These are phyloP conservation scores for Moesziomyces antarcticus DNA, from an alignment of 1,284 basidiomycete species.

Conservation along the genomic window DNA sequence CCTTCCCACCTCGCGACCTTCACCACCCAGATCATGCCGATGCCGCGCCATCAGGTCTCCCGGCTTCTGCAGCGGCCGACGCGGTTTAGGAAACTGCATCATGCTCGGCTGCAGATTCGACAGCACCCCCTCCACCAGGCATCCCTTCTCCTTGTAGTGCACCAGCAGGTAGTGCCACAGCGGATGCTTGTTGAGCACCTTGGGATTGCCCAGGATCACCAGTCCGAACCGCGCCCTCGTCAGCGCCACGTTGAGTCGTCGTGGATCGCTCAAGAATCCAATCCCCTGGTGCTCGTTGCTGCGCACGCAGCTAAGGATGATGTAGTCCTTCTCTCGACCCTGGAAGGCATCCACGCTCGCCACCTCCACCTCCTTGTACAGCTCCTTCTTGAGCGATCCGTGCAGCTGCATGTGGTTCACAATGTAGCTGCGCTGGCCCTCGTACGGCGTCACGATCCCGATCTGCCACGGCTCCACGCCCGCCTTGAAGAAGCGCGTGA, in stretches of 20 bases:
- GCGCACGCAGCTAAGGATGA: constrained; percentile 97
- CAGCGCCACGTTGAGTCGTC: constrained; percentile 94
- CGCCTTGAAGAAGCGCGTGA: constrained; percentile 99
- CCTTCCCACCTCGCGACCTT: constrained; percentile 59
- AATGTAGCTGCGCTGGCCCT: constrained; percentile 98
- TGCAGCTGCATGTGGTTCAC: constrained; percentile 99
- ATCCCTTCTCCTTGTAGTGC: constrained; percentile 96
- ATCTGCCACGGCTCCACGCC: constrained; percentile 95
- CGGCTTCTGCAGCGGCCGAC: constrained; percentile 60
- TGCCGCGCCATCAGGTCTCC: constrained; percentile 62
- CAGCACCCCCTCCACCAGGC: constrained; percentile 94
- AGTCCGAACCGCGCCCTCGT: constrained; percentile 98
- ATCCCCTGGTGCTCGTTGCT: constrained; percentile 99
- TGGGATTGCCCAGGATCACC: constrained; percentile 97
- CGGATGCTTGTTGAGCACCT: constrained; percentile 88
- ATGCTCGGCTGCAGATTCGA: constrained; percentile 96
- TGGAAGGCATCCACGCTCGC: constrained; percentile 99
- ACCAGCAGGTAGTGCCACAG: constrained; percentile 98
- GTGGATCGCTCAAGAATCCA: constrained; percentile 97
- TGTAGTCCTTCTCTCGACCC: constrained; percentile 99
- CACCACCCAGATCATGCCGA: constrained; percentile 40
- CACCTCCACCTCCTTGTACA: constrained; percentile 99
- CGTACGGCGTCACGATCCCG: constrained; percentile 98
- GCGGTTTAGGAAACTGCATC: constrained; percentile 82
- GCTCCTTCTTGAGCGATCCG: constrained; percentile 95